Percentiles rank a stretch among this genome's conserved stretches.
These are phyloP conservation scores for Aspergillus kassunensis DNA, from an alignment of 495 filamentous ascomycete genomes.

Conservation along the genomic window DNA sequence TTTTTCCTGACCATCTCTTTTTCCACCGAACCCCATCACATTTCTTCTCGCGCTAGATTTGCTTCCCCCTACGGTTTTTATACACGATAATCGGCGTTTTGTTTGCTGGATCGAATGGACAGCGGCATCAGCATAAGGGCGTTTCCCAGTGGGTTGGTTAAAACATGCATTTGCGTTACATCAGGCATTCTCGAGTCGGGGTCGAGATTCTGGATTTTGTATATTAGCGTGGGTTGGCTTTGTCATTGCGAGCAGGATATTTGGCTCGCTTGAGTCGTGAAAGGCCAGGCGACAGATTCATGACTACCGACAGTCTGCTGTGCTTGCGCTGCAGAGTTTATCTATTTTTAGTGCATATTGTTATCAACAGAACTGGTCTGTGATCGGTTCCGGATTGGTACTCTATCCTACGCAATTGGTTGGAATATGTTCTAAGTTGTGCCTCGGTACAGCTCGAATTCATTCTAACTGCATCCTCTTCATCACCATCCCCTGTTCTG, in stretches of 20 bases:
- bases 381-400: background rate
- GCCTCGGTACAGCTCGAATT: too few species aligned
- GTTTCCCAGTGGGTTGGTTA: slow-evolving; percentile 32
- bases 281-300: slow-evolving; percentile 13
- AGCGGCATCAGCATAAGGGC: slow-evolving; percentile 28
- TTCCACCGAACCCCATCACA: background rate
- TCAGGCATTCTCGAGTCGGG: slow-evolving; percentile 19
- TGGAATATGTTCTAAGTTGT: too few species aligned
- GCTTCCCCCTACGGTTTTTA: slow-evolving; percentile 6
- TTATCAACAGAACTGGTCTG: background rate
- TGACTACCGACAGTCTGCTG: slow-evolving; percentile 20
- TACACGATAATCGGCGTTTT: slow-evolving; percentile 23
- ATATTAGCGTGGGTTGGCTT: slow-evolving; percentile 38
- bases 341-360: slow-evolving; percentile 17
- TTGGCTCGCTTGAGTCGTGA: slow-evolving; percentile 16
- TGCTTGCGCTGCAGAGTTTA: slow-evolving; percentile 16
- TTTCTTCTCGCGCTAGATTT: slow-evolving; percentile 8
- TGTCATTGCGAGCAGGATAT: slow-evolving; percentile 13
- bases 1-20: background rate
- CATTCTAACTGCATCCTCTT: too few species aligned
- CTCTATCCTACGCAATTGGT: too few species aligned
- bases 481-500: too few species aligned
- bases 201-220: slow-evolving; percentile 28
- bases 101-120: slow-evolving; percentile 24
- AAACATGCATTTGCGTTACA: slow-evolving; percentile 27